A percentile compares a stretch with the other conserved stretches of the same genome.
Evolutionary conservation across 805 yeast genomes (phyloP).

Genomic region (Lipomyces mesembrius): DNA sequence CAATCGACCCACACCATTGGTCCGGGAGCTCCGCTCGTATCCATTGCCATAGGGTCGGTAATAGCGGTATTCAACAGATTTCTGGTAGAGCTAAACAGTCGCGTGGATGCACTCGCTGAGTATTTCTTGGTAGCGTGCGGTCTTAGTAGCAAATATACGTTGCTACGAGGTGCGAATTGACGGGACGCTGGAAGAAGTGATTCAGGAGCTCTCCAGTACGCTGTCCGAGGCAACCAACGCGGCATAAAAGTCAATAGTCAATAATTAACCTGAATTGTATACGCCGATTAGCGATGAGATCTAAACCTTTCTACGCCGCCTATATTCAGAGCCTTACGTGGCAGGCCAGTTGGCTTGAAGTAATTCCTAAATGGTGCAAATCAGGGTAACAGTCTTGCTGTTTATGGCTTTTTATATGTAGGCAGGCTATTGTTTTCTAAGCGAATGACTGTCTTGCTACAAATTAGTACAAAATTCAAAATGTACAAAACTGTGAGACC

Average conservation of each 20-base stretch:
- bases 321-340: too few species aligned
- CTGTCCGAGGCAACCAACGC: background rate
- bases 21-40: constrained; percentile 8
- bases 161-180: background rate
- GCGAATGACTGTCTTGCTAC: too few species aligned
- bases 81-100: background rate
- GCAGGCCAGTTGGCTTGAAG: too few species aligned
- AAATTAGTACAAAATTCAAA: too few species aligned
- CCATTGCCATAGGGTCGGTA: background rate
- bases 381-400: too few species aligned
- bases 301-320: too few species aligned
- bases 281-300: too few species aligned
- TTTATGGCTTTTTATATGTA: too few species aligned
- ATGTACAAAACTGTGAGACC: too few species aligned
- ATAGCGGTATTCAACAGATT: background rate
- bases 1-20: constrained; percentile 92
- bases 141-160: background rate
- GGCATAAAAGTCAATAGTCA: background rate
- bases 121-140: background rate
- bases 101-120: background rate
- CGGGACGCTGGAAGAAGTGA: background rate
- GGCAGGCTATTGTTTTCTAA: too few species aligned
- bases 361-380: too few species aligned
- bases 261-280: too few species aligned
- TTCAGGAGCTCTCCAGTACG: background rate